phyloP scores from a whole-genome alignment of 2,329 filamentous ascomycete species.

The Sarocladiaceae sp. region DNA sequence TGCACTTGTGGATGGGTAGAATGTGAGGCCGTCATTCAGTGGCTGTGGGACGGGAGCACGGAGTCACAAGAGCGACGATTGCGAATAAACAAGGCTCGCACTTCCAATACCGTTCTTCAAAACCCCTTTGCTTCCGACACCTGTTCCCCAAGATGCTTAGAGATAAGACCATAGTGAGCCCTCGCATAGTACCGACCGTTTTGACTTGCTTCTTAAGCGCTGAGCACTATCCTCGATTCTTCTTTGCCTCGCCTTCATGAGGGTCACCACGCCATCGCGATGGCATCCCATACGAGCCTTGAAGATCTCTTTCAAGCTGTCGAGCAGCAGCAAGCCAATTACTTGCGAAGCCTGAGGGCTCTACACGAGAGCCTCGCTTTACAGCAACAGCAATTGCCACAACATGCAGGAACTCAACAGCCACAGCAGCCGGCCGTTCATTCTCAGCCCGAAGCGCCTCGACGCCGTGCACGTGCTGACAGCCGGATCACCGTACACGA shows the following conservation, averaged over 20 bases:
- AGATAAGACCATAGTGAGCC: no score
- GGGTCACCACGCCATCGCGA: conserved; percentile 1
- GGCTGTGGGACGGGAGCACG: conserved; percentile 2
- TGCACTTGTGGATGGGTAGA: no score
- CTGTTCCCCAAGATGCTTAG: no score
- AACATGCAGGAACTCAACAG: not conserved
- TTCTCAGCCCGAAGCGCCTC: not conserved
- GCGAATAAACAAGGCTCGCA: conserved; percentile 3
- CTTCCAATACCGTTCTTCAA: no score
- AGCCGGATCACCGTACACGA: conserved; percentile 15
- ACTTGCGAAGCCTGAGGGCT: conserved; percentile 22
- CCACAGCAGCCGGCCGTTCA: not conserved
- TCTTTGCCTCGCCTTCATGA: conserved; percentile 4
- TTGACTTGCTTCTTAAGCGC: no score
- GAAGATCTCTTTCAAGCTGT: conserved; percentile 28
- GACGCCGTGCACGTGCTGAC: conserved; percentile 17
- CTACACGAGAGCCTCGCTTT: conserved; percentile 21
- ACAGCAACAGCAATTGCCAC: not conserved
- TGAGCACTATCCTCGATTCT: no score
- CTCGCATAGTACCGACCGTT: no score
- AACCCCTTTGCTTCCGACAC: no score
- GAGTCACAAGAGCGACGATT: conserved; percentile 1
- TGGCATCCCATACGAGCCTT: conserved; percentile 17
- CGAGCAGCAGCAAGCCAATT: conserved; percentile 28
- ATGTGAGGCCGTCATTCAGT: conserved; percentile 4